Base-by-base conservation (phyloP, 805 yeast species). In the Zygosaccharomyces lentus region DNA sequence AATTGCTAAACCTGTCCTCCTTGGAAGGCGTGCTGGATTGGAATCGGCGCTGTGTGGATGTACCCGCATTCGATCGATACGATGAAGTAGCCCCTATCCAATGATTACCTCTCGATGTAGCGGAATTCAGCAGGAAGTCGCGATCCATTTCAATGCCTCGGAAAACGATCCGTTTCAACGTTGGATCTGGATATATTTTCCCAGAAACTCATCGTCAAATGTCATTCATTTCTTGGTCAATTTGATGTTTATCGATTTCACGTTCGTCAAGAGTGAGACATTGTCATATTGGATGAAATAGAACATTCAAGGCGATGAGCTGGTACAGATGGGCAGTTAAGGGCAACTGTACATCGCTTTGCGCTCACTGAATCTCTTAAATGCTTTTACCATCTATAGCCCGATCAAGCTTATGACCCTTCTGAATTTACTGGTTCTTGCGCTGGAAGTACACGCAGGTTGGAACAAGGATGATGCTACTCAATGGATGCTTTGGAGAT, bases 61-160 rank as follows among this genome's bases (percentile, higher is more conserved):
- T 31, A 16, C 37, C 46, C 10, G 24, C 41, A 19, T 41, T 39
- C 16, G 53, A 34, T 25, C 48, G 50, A 43, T 50, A 42, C 30
- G 51, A 31, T 34, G 49, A 45, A 35, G 55, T 37, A 17, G 56
- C 52, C 13, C 58, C 61, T 31, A 59, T 53, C 65, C 65, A 60
- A 43, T 60, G 65, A 24, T 55, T 56, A 13, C 65, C 63, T 46
- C 65, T 52, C 36, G 64, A 64, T 6, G 65, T 59, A 37, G 55
- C 55, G 16, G 44, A 24, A 31, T 44, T 44, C 42, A 49, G 41
- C 38, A 44, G 42, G 41, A 32, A 41, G 12, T 46, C 53, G 25
- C 50, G 44, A 46, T 49, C 49, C 53, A 49, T 49, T 32, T 9
- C 34, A 38, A 31, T 15, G 41, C 29, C 34, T 38, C 34, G 17